phyloP scores from a whole-genome alignment of 176 grass and related monocot genomes.

The Cenchrus fungigraminus region DNA sequence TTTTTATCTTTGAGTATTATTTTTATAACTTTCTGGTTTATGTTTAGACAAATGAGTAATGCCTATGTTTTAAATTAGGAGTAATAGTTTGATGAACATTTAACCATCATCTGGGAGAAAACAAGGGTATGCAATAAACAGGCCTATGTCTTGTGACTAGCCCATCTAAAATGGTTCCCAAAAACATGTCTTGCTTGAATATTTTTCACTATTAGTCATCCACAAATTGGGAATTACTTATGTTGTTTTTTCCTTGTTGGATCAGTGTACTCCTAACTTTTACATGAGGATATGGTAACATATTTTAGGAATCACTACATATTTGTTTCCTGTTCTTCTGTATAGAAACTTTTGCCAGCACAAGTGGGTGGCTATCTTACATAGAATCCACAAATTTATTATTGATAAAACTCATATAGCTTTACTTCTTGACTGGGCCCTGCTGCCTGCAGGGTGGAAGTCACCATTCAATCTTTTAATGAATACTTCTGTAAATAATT shows the following conservation, averaged over 20 bases:
- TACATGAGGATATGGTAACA: background rate
- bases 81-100: conserved; percentile 11
- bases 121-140: conserved; percentile 3
- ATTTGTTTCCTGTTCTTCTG: conserved; percentile 12
- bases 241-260: conserved; percentile 6
- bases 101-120: background rate
- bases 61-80: conserved; percentile 8
- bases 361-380: background rate
- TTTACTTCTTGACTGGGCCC: background rate
- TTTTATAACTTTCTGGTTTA: conserved; percentile 17
- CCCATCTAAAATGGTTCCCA: background rate
- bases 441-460: background rate
- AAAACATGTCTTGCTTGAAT: background rate
- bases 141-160: background rate
- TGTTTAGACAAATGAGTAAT: background rate
- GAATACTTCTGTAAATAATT: background rate
- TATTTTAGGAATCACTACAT: conserved; percentile 1
- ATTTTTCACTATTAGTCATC: background rate
- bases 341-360: background rate
- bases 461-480: conserved; percentile 5
- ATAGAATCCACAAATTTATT: background rate
- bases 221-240: background rate
- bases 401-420: background rate
- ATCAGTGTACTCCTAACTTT: background rate
- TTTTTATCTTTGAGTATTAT: conserved; percentile 22